Evolutionary conservation across 2,329 filamentous ascomycete genomes (phyloP).

Genomic region (Acrodontium crateriforme): DNA sequence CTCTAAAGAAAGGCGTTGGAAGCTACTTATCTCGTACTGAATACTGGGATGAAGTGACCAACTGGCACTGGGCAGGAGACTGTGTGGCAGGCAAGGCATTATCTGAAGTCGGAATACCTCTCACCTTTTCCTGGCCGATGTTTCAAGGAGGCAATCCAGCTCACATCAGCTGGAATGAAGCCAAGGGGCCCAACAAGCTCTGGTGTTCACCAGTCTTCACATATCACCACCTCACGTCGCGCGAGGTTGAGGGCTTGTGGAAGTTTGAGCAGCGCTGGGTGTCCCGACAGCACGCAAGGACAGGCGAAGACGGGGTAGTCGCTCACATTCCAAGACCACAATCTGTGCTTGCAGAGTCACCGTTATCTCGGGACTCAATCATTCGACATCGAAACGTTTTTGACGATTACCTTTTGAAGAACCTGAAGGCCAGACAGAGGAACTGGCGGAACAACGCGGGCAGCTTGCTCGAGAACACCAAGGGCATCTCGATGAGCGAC

Average conservation of each 20-base stretch:
- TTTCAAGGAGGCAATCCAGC: conserved; percentile 29
- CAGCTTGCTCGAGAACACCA: conserved; percentile 7
- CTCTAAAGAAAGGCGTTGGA: conserved; percentile 18
- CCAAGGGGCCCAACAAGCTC: conserved; percentile 14
- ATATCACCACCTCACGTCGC: conserved; percentile 19
- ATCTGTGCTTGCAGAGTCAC: neutral
- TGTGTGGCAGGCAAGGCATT: conserved; percentile 37
- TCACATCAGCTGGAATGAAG: conserved; percentile 24
- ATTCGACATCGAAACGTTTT: conserved; percentile 19
- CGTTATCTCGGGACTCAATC: conserved; percentile 3
- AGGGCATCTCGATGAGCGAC: conserved; percentile 7
- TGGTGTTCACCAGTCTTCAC: conserved; percentile 31
- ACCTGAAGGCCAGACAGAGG: conserved; percentile 7
- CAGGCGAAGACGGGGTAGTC: conserved; percentile 1
- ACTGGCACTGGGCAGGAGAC: conserved; percentile 40
- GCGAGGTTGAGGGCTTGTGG: conserved; percentile 15
- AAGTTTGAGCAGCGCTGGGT: conserved; percentile 18
- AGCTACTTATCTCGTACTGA: conserved; percentile 29
- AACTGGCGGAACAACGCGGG: conserved; percentile 17
- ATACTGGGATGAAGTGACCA: conserved; percentile 28
- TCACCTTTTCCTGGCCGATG: conserved; percentile 30
- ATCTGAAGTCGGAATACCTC: conserved; percentile 28
- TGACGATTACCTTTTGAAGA: conserved; percentile 13
- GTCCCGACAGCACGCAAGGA: conserved; percentile 1
- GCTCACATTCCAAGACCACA: conserved; percentile 6